phyloP scores from a whole-genome alignment of 2,329 filamentous ascomycete species.

The Microdochium paspali region DNA sequence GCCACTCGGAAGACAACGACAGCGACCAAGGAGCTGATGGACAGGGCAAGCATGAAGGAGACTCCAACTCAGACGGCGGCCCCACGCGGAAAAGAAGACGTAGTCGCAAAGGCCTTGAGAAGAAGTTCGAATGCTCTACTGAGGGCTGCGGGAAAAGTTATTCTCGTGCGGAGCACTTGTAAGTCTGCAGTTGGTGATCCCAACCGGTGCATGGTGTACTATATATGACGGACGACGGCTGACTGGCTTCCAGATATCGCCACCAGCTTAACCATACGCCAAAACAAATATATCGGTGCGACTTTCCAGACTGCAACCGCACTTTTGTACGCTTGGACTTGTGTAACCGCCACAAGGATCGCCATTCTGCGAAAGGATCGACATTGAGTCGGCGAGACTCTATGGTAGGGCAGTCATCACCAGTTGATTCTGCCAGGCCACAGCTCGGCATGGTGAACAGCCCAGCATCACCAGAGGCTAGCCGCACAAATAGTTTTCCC shows the following conservation, averaged over 20 bases:
- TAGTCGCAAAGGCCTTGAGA: constrained; percentile 71
- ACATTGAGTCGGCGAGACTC: constrained; percentile 67
- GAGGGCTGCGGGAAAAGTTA: constrained; percentile 93
- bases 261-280: constrained; percentile 95
- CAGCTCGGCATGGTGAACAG: constrained; percentile 27
- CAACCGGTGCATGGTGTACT: not conserved
- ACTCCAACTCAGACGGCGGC: constrained; percentile 40
- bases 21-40: constrained; percentile 28
- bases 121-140: constrained; percentile 75
- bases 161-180: constrained; percentile 91
- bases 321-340: constrained; percentile 91
- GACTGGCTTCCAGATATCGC: constrained; percentile 48
- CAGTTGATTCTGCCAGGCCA: constrained; percentile 28
- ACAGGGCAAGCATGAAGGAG: constrained; percentile 31
- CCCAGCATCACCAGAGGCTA: constrained; percentile 38
- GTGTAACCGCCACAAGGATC: constrained; percentile 74
- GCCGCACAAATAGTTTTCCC: constrained; percentile 30
- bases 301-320: constrained; percentile 82
- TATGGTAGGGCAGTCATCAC: constrained; percentile 42
- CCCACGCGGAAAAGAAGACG: constrained; percentile 53
- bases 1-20: constrained; percentile 19
- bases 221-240: constrained; percentile 9
- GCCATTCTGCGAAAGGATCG: constrained; percentile 71
- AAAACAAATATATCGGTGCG: constrained; percentile 90
- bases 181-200: constrained; percentile 26